These are phyloP conservation scores for Aspergillus sp. DNA, from an alignment of 2,329 filamentous ascomycete species.

Conservation along the genomic window DNA sequence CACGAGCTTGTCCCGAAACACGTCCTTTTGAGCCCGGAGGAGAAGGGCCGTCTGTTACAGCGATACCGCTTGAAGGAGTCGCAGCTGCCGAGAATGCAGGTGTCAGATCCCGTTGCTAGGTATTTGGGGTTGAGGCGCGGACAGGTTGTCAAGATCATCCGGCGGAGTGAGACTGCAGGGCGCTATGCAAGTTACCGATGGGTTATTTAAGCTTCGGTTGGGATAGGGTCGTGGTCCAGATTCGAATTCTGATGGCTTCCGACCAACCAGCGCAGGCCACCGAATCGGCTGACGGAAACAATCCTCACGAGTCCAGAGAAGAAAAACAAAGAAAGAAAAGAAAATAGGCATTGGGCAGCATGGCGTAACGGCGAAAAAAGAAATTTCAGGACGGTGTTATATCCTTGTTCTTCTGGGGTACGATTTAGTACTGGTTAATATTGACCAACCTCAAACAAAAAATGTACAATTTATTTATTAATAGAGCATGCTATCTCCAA, in stretches of 20 bases:
- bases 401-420: constrained; percentile 7
- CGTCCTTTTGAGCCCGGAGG: constrained; percentile 82
- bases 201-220: constrained; percentile 46
- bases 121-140: constrained; percentile 89
- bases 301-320: constrained; percentile 1
- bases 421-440: constrained; percentile 13
- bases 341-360: constrained; percentile 37
- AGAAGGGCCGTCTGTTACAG: constrained; percentile 82
- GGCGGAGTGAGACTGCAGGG: constrained; percentile 91
- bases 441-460: constrained; percentile 8
- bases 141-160: constrained; percentile 97
- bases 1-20: constrained; percentile 96
- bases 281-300: neutral
- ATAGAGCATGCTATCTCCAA: neutral
- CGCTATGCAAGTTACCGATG: constrained; percentile 93
- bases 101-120: constrained; percentile 86
- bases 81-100: constrained; percentile 87
- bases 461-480: constrained; percentile 8
- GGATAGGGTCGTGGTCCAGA: neutral
- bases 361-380: constrained; percentile 39
- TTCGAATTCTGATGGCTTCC: neutral
- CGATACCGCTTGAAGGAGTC: constrained; percentile 96
- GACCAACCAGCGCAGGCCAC: neutral
- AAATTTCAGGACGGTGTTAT: constrained; percentile 21
- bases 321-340: constrained; percentile 8